Conservation (phyloP, 371 early-diverging fungal species). For the Rhizomucor pusillus region DNA sequence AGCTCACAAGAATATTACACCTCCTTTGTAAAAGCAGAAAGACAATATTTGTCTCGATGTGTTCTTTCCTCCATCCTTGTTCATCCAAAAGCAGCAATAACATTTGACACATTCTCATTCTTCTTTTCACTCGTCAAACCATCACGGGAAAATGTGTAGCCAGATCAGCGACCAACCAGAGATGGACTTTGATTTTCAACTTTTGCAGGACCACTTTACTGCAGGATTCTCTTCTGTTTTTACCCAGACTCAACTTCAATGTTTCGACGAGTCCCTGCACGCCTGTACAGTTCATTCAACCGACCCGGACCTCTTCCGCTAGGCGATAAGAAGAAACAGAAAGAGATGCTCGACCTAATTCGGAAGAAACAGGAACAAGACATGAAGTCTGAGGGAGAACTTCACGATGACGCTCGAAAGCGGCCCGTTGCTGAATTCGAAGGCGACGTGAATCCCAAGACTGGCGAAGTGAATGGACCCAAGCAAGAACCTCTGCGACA, state of each 20-base stretch:
- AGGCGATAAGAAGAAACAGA: conserved; percentile 65
- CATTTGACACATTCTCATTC: too few relatives aligned
- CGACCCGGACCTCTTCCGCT: conserved; percentile 74
- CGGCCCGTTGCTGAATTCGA: conserved; percentile 58
- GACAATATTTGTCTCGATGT: too few relatives aligned
- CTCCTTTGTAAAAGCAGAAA: not conserved
- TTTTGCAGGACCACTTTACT: too few relatives aligned
- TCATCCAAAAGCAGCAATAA: too few relatives aligned
- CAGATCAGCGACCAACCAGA: too few relatives aligned
- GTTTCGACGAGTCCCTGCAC: conserved; percentile 7
- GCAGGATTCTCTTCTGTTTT: too few relatives aligned
- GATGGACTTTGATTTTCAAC: too few relatives aligned
- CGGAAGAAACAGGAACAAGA: conserved; percentile 42
- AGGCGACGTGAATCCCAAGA: conserved; percentile 75
- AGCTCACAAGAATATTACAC: conserved; percentile 24
- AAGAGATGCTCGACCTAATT: conserved; percentile 74
- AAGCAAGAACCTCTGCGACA: conserved; percentile 84
- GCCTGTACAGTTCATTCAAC: conserved; percentile 38
- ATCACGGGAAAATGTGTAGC: too few relatives aligned
- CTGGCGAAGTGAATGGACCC: conserved; percentile 84
- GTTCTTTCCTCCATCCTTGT: too few relatives aligned
- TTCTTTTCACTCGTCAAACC: too few relatives aligned
- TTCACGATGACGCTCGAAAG: conserved; percentile 59
- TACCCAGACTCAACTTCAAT: not conserved
- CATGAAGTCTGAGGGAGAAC: conserved; percentile 27